Evolutionary conservation across 163 green algal genomes (phyloP), one percentile per base, ranked within the genome.

Genomic region (Trebouxiophyceae sp.): DNA sequence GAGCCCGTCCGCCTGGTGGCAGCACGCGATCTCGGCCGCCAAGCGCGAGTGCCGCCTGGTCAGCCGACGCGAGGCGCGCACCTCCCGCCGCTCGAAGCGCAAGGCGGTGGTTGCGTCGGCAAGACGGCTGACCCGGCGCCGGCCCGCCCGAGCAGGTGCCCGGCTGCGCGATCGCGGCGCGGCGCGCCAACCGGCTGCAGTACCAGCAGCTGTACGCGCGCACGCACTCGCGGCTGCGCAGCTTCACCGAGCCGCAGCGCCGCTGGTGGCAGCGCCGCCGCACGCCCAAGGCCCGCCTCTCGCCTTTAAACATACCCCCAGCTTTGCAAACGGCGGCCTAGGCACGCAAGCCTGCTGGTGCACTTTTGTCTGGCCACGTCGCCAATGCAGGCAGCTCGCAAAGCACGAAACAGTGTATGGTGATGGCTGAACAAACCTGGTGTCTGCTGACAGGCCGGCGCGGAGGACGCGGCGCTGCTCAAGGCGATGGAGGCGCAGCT

Each of bases 1-100:
- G 2, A 67, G 81, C 60, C 70, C 70, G 27, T 23, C 54, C 20
- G 50, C 39, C 30, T 86, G 80, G 80, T 86, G 80, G 80, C 76
- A 73, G 58, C 80, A 86, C 62, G 77, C 73, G 22, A 72, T 69
- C 47, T 45, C 46, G 46, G 57, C 71, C 24, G 50, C 75, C 0
- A 30, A 34, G 0, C 33, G 34, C 3, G 65, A 72, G 33, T 76
- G 62, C 54, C 55, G 44, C 1, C 55, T 24, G 3, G 30, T 78
- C 23, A 59, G 55, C 28, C 54, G 76, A 23, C 50, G 34, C 0
- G 22, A 81, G 66, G 65, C 60, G 46, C 8, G 16, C 16, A 50
- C 16, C 39, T 16, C 16, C 39, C 39, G 8, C 39, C 39, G 12
- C 16, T 16, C 8, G 8, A n/a, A n/a, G n/a, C n/a, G n/a, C n/a